A percentile compares a stretch with the other conserved stretches of the same genome.
Conservation (phyloP, 192 early-diverging fungal genomes). For the Umbelopsis vinacea region DNA sequence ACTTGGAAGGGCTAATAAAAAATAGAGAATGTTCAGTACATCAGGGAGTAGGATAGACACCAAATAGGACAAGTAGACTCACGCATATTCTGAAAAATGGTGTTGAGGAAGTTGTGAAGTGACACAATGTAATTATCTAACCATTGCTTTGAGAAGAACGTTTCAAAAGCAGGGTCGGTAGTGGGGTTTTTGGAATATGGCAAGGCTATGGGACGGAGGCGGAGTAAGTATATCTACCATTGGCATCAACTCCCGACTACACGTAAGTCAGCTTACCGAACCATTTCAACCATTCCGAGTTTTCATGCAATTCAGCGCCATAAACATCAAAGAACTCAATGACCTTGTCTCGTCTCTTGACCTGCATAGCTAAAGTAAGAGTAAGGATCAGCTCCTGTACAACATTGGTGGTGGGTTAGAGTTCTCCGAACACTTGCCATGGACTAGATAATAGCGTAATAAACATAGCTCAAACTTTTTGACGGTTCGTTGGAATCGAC, state of each 20-base stretch:
- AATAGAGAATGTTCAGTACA: not conserved
- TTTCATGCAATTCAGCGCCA: slow-evolving; percentile 59
- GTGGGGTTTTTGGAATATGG: slow-evolving; percentile 63
- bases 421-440: slow-evolving; percentile 51
- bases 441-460: slow-evolving; percentile 61
- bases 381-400: not conserved
- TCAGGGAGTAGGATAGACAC: not conserved
- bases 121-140: slow-evolving; percentile 63
- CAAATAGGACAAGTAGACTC: slow-evolving; percentile 26
- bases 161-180: slow-evolving; percentile 58
- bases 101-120: slow-evolving; percentile 63
- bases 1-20: slow-evolving; percentile 54
- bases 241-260: not conserved
- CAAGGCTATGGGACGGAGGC: slow-evolving; percentile 42
- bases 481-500: slow-evolving; percentile 56
- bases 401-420: too few species aligned
- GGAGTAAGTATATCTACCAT: not conserved
- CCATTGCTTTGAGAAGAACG: slow-evolving; percentile 67
- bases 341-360: slow-evolving; percentile 58
- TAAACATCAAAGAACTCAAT: slow-evolving; percentile 65
- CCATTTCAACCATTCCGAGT: slow-evolving; percentile 65
- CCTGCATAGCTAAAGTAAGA: slow-evolving; percentile 50
- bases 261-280: slow-evolving; percentile 51
- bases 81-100: slow-evolving; percentile 70
- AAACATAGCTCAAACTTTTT: slow-evolving; percentile 65